phyloP scores from a whole-genome alignment of 2,329 filamentous ascomycete genomes.

The Hypoxylon sp. region DNA sequence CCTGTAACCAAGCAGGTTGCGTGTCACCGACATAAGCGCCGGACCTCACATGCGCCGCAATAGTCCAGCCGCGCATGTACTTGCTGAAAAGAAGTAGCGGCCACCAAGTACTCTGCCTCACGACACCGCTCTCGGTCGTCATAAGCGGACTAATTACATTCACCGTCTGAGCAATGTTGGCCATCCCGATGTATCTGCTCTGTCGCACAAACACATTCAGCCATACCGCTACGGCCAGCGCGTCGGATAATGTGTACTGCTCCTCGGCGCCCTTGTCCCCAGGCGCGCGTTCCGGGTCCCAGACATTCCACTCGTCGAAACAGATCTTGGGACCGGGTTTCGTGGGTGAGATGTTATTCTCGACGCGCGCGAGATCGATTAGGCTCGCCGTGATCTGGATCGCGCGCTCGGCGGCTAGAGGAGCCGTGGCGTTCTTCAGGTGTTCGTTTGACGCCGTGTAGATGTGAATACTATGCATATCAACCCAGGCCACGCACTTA shows the following conservation, averaged over 20 bases:
- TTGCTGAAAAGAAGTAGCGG: conserved; percentile 77
- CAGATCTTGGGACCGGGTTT: conserved; percentile 79
- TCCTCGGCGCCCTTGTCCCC: conserved; percentile 82
- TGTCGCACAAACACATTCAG: conserved; percentile 84
- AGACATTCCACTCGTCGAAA: conserved; percentile 90
- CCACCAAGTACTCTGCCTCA: conserved; percentile 83
- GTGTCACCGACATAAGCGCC: conserved; percentile 77
- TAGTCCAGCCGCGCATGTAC: conserved; percentile 80
- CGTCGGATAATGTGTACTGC: conserved; percentile 80
- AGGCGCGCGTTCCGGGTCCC: conserved; percentile 80
- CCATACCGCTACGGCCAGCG: conserved; percentile 81
- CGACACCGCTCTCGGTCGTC: conserved; percentile 74
- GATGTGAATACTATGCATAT: conserved; percentile 86
- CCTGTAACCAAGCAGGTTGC: conserved; percentile 74
- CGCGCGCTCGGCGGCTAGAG: conserved; percentile 78
- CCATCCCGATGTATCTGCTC: conserved; percentile 80
- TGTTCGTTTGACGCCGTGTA: conserved; percentile 75
- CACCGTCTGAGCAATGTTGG: conserved; percentile 82
- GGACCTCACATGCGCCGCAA: conserved; percentile 75
- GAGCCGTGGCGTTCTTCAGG: conserved; percentile 71
- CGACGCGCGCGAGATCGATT: conserved; percentile 81
- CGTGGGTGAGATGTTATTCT: conserved; percentile 72
- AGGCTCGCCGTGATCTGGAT: conserved; percentile 78
- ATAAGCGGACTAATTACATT: conserved; percentile 85
- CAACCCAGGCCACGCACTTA: conserved; percentile 76